Evolutionary conservation across 768 basidiomycete genomes (phyloP).

Genomic region (Boletus patriciae): DNA sequence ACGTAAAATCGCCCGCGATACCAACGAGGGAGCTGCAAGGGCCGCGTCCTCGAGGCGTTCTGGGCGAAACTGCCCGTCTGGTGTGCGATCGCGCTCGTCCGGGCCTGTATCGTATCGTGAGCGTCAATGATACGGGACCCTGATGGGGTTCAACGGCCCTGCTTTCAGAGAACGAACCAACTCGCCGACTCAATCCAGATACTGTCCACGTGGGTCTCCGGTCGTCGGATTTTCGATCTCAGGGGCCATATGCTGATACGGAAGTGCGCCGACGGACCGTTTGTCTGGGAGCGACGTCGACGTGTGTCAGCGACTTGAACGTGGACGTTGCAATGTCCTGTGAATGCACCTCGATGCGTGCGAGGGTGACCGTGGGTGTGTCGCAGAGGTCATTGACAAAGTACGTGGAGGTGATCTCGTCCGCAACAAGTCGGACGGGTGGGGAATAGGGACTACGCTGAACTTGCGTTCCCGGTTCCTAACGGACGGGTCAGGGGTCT

Average conservation of each 20-base stretch:
- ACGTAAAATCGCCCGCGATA: conserved; percentile 51
- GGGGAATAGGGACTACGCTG: conserved; percentile 57
- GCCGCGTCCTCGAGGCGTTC: conserved; percentile 43
- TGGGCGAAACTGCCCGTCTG: conserved; percentile 40
- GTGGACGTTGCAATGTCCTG: conserved; percentile 54
- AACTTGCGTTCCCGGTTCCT: conserved; percentile 33
- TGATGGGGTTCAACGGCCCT: too few relatives aligned
- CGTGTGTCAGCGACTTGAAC: conserved; percentile 38
- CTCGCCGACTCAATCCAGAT: too few relatives aligned
- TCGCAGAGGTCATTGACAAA: conserved; percentile 21
- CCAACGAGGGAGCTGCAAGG: conserved; percentile 50
- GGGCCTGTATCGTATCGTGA: too few relatives aligned
- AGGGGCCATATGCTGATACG: conserved; percentile 57
- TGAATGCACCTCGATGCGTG: conserved; percentile 44
- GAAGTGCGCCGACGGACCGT: conserved; percentile 48
- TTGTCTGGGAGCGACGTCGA: conserved; percentile 49
- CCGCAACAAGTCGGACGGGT: conserved; percentile 53
- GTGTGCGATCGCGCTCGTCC: conserved; percentile 34
- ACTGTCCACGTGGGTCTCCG: conserved; percentile 64
- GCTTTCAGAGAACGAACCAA: too few relatives aligned
- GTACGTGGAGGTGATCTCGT: conserved; percentile 42
- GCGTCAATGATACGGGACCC: too few relatives aligned
- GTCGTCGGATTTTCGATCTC: conserved; percentile 43
- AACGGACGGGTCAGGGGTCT: conserved; percentile 58
- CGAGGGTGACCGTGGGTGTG: conserved; percentile 31